Conservation (phyloP, 305 asterid species). For the Fraxinus greggii region DNA sequence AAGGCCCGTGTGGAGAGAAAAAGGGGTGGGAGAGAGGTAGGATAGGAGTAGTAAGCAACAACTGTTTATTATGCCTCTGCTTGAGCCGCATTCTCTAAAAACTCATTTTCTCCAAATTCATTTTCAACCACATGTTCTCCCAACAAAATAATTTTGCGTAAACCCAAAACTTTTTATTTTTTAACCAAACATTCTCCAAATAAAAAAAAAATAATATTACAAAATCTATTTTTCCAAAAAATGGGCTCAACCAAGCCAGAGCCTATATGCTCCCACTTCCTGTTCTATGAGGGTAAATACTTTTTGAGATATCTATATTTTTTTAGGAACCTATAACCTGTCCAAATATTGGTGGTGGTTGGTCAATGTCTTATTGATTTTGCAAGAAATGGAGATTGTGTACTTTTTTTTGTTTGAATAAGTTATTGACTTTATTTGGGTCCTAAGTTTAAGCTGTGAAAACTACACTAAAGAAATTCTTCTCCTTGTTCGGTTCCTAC, state of each 20-base stretch:
- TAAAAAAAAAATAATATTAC: too few relatives aligned
- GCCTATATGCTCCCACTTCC: not conserved
- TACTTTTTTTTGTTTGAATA: not conserved
- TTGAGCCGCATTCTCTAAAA: not conserved
- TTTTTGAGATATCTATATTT: not conserved
- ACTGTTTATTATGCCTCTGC: not conserved
- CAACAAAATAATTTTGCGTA: not conserved
- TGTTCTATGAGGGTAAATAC: not conserved
- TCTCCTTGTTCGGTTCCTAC: not conserved
- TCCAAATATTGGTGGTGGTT: not conserved
- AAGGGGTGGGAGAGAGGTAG: not conserved
- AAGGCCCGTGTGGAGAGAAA: not conserved
- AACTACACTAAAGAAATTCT: not conserved
- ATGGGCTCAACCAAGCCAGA: not conserved
- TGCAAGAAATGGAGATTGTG: not conserved
- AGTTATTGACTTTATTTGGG: not conserved
- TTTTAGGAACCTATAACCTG: not conserved
- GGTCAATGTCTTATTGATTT: not conserved
- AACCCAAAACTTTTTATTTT: not conserved
- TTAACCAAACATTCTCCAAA: not conserved
- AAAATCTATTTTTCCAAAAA: not conserved
- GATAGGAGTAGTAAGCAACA: not conserved
- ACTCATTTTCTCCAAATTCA: not conserved
- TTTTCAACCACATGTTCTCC: not conserved
- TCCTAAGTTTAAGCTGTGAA: not conserved